These are phyloP conservation scores for Plantago lanceolata DNA, from an alignment of 305 asterid genomes.

Conservation along the genomic window DNA sequence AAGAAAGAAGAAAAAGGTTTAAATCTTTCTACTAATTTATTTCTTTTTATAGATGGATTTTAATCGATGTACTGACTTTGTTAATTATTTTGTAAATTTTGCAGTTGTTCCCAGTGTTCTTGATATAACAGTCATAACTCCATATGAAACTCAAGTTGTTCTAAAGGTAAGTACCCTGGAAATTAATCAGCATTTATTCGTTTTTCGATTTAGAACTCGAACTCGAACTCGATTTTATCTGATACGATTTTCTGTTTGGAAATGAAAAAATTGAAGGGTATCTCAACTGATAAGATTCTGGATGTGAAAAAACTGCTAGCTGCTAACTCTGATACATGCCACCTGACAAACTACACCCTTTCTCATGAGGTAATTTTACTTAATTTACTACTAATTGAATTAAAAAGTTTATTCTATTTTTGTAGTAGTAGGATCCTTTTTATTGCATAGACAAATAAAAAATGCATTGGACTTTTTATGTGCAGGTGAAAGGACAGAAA, in stretches of 20 bases:
- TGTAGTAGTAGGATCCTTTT: too few species aligned
- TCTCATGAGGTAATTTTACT: constrained; percentile 80
- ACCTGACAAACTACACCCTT: constrained; percentile 61
- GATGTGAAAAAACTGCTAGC: constrained; percentile 73
- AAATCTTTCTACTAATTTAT: neutral
- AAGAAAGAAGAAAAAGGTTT: constrained; percentile 92
- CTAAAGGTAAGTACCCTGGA: constrained; percentile 55
- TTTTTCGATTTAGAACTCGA: neutral
- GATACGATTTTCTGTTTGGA: neutral
- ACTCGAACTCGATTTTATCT: too few species aligned
- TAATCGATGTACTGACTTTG: too few species aligned
- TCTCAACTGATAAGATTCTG: constrained; percentile 77
- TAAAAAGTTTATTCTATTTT: too few species aligned
- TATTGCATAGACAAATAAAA: too few species aligned
- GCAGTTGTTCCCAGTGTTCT: constrained; percentile 80
- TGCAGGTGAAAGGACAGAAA: constrained; percentile 73
- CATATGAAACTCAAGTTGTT: constrained; percentile 70
- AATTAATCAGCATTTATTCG: neutral
- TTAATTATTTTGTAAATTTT: too few species aligned
- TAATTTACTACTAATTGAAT: too few species aligned
- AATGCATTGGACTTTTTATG: constrained; percentile 22
- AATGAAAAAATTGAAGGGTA: constrained; percentile 46
- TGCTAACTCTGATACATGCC: constrained; percentile 67
- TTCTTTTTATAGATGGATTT: too few species aligned
- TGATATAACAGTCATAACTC: constrained; percentile 70